Evolutionary conservation across 352 stramenopile species (phyloP).

Genomic region (Pilasporangium apinafurcum): DNA sequence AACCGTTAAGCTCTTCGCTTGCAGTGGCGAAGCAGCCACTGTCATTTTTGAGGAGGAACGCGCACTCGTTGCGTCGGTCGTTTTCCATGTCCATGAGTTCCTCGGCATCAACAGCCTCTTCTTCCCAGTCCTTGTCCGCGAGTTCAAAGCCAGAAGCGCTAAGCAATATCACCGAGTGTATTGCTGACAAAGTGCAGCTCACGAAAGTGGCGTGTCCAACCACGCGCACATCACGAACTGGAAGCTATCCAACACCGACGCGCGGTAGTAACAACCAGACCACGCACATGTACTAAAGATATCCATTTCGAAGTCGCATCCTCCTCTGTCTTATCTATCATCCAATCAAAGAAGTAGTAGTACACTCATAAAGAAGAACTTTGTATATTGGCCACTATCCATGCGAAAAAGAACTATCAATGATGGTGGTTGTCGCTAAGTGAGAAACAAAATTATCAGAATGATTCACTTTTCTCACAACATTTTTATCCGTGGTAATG

Average conservation of each 20-base stretch:
- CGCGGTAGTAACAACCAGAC: slow-evolving; percentile 14
- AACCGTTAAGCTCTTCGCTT: slow-evolving; percentile 33
- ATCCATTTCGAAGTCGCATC: slow-evolving; percentile 2
- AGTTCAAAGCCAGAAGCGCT: slow-evolving; percentile 11
- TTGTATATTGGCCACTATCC: too few species aligned
- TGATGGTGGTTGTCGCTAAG: too few species aligned
- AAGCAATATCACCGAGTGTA: slow-evolving; percentile 30
- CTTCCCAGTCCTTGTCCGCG: slow-evolving; percentile 21
- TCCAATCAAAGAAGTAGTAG: too few species aligned
- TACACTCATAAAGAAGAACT: too few species aligned
- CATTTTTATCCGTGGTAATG: too few species aligned
- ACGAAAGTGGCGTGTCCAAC: slow-evolving; percentile 29
- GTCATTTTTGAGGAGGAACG: slow-evolving; percentile 62
- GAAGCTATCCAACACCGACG: too few species aligned
- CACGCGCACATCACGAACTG: slow-evolving; percentile 4
- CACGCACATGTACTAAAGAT: too few species aligned
- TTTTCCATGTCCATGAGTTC: slow-evolving; percentile 52
- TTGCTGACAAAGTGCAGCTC: slow-evolving; percentile 59
- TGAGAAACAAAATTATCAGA: too few species aligned
- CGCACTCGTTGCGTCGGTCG: slow-evolving; percentile 54
- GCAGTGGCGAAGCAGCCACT: slow-evolving; percentile 65
- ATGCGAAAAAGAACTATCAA: too few species aligned
- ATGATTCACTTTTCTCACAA: too few species aligned
- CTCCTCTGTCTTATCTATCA: background rate
- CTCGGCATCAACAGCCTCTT: slow-evolving; percentile 24